phyloP scores from a whole-genome alignment of 108 stramenopile species.

The Fistulifera pelliculosa region DNA sequence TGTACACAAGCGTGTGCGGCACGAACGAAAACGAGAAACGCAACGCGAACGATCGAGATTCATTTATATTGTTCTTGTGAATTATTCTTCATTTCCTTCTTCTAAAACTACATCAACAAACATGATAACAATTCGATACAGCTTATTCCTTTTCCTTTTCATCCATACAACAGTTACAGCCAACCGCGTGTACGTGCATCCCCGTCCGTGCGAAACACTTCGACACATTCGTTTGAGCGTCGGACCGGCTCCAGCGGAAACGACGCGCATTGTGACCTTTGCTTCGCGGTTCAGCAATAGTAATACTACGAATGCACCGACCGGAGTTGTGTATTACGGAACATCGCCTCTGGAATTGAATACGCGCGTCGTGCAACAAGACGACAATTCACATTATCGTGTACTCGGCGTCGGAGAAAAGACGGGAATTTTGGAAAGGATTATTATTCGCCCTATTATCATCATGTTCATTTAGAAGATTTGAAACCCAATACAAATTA shows the following conservation, averaged over 20 bases:
- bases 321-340: constrained; percentile 37
- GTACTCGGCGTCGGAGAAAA: constrained; percentile 1
- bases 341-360: constrained; percentile 23
- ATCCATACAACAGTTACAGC: no score
- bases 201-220: constrained; percentile 24
- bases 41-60: no score
- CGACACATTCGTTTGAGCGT: constrained; percentile 45
- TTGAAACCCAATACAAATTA: constrained; percentile 50
- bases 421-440: constrained; percentile 1
- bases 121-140: no score
- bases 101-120: no score
- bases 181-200: constrained; percentile 4
- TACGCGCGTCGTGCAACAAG: constrained; percentile 23
- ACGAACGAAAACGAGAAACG: no score
- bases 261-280: constrained; percentile 44
- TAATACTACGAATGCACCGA: constrained; percentile 16
- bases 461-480: constrained; percentile 50
- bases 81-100: no score
- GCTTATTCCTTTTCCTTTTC: no score
- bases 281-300: constrained; percentile 16
- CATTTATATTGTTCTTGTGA: no score
- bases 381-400: constrained; percentile 17
- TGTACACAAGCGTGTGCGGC: no score
- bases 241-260: constrained; percentile 27
- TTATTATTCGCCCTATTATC: constrained; percentile 35